Evolutionary conservation across 441 rosid species (phyloP).

Genomic region (Gossypium lobatum): DNA sequence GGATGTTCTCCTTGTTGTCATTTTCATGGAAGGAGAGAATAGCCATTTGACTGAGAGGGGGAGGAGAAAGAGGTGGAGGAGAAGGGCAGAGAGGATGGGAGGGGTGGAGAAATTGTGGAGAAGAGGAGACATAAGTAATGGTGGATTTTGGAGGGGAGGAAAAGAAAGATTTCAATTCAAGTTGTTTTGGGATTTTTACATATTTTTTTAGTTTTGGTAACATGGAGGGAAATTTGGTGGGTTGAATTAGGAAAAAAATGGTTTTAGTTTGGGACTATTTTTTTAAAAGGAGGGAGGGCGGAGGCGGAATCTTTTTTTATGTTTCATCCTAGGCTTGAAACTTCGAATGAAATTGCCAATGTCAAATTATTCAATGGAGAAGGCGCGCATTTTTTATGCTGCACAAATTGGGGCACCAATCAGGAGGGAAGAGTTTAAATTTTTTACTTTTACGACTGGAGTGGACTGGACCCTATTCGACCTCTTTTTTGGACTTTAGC

Average conservation of each 20-base stretch:
- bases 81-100: not conserved
- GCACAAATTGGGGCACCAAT: not conserved
- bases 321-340: not conserved
- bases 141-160: constrained; percentile 33
- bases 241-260: not conserved
- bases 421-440: not conserved
- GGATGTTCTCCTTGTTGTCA: constrained; percentile 32
- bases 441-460: not conserved
- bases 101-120: constrained; percentile 1
- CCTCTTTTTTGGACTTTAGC: not conserved
- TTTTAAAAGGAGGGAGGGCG: constrained; percentile 5
- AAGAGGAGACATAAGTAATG: constrained; percentile 18
- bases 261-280: not conserved
- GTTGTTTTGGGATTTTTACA: not conserved
- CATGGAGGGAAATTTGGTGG: constrained; percentile 10
- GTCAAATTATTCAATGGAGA: not conserved
- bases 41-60: constrained; percentile 17
- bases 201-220: constrained; percentile 6
- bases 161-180: constrained; percentile 14
- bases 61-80: not conserved
- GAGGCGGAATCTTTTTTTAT: not conserved
- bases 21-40: constrained; percentile 7
- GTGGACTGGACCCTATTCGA: not conserved
- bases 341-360: not conserved
- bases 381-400: not conserved